phyloP scores from a whole-genome alignment of 176 grass and related monocot species.

The barley (Hordeum vulgare) region MorexV3_pseudomolecules_assembly NC_058523.1:435581727-435582226 shows the following conservation, averaged over 20 bases:
- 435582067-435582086: neutral
- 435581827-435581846: neutral
- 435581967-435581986: constrained; percentile 3
- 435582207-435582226: too few species aligned
- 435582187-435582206: too few species aligned
- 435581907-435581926: constrained; percentile 8
- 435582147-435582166: too few species aligned
- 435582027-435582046: constrained; percentile 9
- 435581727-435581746: too few species aligned
- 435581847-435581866: neutral
- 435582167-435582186: too few species aligned
- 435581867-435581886: constrained; percentile 28
- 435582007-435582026: constrained; percentile 11
- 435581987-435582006: constrained; percentile 19
- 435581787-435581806: neutral
- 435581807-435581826: neutral
- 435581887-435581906: neutral
- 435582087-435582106: neutral
- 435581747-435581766: too few species aligned
- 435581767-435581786: too few species aligned
- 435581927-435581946: neutral
- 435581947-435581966: constrained; percentile 5
- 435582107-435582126: too few species aligned
- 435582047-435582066: neutral
- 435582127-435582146: too few species aligned